Evolutionary conservation across 2,329 filamentous ascomycete genomes (phyloP).

Genomic region (Pseudogymnoascus sp.): DNA sequence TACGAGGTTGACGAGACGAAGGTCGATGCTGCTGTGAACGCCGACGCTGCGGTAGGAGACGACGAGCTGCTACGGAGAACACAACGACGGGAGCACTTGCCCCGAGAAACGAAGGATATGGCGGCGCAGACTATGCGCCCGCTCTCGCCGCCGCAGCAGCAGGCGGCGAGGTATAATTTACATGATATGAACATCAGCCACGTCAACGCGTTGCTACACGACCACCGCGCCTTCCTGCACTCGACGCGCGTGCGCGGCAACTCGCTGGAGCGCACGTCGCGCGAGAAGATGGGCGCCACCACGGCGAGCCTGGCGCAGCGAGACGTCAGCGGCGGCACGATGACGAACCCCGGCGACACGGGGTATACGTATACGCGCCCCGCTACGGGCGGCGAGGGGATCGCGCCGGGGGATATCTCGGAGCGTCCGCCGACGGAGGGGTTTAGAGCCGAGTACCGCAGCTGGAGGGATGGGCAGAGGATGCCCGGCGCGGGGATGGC

Average conservation of each 20-base stretch:
- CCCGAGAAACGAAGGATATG: not conserved
- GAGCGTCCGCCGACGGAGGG: slow-evolving; percentile 24
- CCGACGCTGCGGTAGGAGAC: not conserved
- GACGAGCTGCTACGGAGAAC: not conserved
- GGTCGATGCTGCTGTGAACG: not conserved
- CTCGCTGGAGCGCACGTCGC: slow-evolving; percentile 36
- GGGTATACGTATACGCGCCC: slow-evolving; percentile 22
- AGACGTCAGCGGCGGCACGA: not conserved
- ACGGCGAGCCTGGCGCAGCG: slow-evolving; percentile 13
- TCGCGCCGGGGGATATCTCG: slow-evolving; percentile 17
- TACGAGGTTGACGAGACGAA: not conserved
- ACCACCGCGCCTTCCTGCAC: slow-evolving; percentile 29
- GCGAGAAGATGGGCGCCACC: slow-evolving; percentile 29
- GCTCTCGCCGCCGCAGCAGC: not conserved
- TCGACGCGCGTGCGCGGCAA: slow-evolving; percentile 26
- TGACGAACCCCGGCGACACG: slow-evolving; percentile 28
- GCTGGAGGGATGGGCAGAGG: slow-evolving; percentile 25
- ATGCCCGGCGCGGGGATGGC: slow-evolving; percentile 41
- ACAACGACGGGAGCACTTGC: too few species aligned
- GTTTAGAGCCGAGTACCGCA: slow-evolving; percentile 25
- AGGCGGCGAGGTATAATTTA: slow-evolving; percentile 13
- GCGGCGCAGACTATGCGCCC: not conserved
- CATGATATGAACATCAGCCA: slow-evolving; percentile 25
- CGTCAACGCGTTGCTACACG: slow-evolving; percentile 29
- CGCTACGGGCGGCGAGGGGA: slow-evolving; percentile 16